Base-by-base conservation (phyloP, 2,329 filamentous ascomycete genomes). In the Cladosporium sp. region DNA sequence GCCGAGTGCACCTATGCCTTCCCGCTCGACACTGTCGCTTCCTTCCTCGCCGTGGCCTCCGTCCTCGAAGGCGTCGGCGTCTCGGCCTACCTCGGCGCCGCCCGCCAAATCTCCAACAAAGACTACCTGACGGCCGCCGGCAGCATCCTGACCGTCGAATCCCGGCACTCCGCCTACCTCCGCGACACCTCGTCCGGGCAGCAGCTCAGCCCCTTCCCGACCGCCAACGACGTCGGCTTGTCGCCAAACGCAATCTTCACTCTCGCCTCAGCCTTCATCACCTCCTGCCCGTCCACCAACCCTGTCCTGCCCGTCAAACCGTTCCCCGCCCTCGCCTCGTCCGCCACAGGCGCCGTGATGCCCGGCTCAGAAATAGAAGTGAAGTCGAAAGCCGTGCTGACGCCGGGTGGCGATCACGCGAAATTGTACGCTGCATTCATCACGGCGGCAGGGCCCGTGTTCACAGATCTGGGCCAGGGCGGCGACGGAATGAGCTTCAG, bases 151-250 rank as follows among this genome's bases (percentile, higher is more conserved):
- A 81, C 80, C 31, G 77, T 85, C 52, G 83, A 86, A 62, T 76
- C 83, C 32, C 77, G 83, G 9, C 83, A 87, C 70, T 78, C 77
- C 1, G 72, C 84, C 3, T 84, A 83, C 70, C 71, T 85, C 58
- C 64, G 62, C 46, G 56, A 58, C 43, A 55, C 53, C 16, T 50
- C 48, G 5, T 43, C 46, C 49, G 34, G 34, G 0, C n/a, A 76
- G 14, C 67, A 71, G 41, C 63, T 80, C 9, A 44, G 45, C 31
- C 64, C 80, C 59, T 83, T 81, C 61, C 71, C 83, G 1, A 74
- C 80, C 58, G 68, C 82, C 7, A 84, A 83, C 57, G 83, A 85
- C 57, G 74, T 77, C 19, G 80, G 82, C 0, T 73, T 86, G 35
- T 68, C 70, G 58, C 74, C 79, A 62, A 77, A 83, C 66, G 69